A percentile compares a stretch with the other conserved stretches of the same genome.
phyloP scores from a whole-genome alignment of 225 moss, liverwort and hornwort genomes.

The Rhytidiadelphus loreus region DNA sequence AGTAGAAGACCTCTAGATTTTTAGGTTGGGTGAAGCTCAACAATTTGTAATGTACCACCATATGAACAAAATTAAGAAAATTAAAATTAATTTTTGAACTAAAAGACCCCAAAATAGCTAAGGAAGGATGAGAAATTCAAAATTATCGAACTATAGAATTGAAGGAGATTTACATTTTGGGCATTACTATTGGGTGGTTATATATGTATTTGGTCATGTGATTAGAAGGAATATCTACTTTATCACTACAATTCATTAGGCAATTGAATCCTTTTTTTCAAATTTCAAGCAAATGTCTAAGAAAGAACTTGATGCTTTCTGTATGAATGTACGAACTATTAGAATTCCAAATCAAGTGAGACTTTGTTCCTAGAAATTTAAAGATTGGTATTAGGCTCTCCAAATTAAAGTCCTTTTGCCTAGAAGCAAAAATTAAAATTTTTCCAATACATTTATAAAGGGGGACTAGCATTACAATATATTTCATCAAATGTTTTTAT shows the following conservation, averaged over 20 bases:
- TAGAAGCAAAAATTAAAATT: background rate
- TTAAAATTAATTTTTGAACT: background rate
- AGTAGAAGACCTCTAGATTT: rapidly evolving
- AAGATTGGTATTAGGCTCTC: background rate
- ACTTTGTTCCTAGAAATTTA: background rate
- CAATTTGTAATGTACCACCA: background rate
- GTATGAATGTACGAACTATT: background rate
- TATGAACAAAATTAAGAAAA: background rate
- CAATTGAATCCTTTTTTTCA: background rate
- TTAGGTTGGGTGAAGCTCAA: background rate
- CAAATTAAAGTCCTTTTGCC: rapidly evolving
- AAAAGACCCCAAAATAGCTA: background rate
- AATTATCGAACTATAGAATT: background rate
- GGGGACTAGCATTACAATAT: background rate
- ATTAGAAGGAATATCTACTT: background rate
- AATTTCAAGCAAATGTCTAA: background rate
- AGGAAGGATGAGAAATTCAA: background rate
- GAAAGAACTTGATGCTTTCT: background rate
- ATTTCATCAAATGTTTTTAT: background rate
- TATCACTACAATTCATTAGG: background rate
- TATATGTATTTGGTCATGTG: background rate
- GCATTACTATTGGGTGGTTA: rapidly evolving
- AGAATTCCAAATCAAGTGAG: background rate
- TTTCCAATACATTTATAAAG: background rate
- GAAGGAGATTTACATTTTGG: background rate